These are phyloP conservation scores for Colletotrichum viniferum DNA, from an alignment of 2,329 filamentous ascomycete genomes.

Conservation along the genomic window DNA sequence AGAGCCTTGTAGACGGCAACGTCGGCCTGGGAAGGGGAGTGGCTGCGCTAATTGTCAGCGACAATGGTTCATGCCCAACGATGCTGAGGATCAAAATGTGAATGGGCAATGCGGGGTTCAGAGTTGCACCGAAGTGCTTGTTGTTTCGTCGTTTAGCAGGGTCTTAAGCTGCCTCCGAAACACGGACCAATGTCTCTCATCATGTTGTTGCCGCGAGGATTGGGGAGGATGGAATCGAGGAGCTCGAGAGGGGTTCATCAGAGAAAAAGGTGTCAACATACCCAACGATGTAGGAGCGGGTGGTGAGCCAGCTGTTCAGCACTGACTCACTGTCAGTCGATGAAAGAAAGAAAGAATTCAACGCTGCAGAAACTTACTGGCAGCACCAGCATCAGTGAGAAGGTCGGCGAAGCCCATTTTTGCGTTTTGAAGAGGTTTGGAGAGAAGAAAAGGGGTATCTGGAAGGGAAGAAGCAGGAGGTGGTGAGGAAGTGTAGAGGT, in stretches of 20 bases:
- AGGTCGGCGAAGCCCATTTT: slow-evolving; percentile 76
- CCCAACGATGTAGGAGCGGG: slow-evolving; percentile 83
- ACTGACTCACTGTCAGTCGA: slow-evolving; percentile 49
- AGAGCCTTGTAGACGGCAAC: slow-evolving; percentile 94
- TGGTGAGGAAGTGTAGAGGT: slow-evolving; percentile 16
- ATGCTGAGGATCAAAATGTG: background rate
- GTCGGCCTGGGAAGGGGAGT: slow-evolving; percentile 88
- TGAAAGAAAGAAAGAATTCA: slow-evolving; percentile 24
- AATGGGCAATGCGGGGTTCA: slow-evolving; percentile 49
- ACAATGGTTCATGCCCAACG: background rate
- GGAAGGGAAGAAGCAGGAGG: slow-evolving; percentile 31
- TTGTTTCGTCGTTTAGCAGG: slow-evolving; percentile 80
- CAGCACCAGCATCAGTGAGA: slow-evolving; percentile 64
- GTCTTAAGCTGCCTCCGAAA: slow-evolving; percentile 94
- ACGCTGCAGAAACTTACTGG: slow-evolving; percentile 43
- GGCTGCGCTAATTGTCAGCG: slow-evolving; percentile 36
- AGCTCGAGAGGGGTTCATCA: background rate
- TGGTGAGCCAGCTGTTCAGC: slow-evolving; percentile 75
- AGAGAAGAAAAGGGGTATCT: slow-evolving; percentile 28
- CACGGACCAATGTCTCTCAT: slow-evolving; percentile 95
- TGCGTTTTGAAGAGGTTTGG: slow-evolving; percentile 29
- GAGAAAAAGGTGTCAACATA: slow-evolving; percentile 52
- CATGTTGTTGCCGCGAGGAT: slow-evolving; percentile 46
- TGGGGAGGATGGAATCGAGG: background rate
- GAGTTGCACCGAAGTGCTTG: slow-evolving; percentile 75